Evolutionary conservation across 495 filamentous ascomycete species (phyloP).

Genomic region (Podospora tetraspora): DNA sequence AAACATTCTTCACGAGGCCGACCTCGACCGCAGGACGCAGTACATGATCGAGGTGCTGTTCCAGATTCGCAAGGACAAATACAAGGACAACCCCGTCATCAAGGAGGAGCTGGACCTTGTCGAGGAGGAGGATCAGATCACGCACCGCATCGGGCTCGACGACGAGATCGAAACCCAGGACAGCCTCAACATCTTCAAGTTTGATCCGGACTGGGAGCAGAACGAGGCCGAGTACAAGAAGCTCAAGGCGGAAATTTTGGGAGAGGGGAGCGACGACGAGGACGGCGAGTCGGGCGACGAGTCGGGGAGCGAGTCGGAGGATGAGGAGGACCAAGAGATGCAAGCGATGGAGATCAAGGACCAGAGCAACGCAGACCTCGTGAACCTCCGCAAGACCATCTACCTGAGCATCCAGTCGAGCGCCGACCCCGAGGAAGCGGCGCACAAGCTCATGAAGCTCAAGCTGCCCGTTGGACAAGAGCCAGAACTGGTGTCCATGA

Average conservation of each 20-base stretch:
- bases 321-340: slow-evolving; percentile 58
- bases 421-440: slow-evolving; percentile 90
- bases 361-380: slow-evolving; percentile 89
- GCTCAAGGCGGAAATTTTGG: slow-evolving; percentile 88
- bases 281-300: slow-evolving; percentile 66
- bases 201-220: slow-evolving; percentile 80
- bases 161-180: slow-evolving; percentile 81
- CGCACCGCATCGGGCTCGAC: slow-evolving; percentile 71
- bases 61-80: slow-evolving; percentile 91
- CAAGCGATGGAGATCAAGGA: slow-evolving; percentile 90
- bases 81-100: slow-evolving; percentile 87
- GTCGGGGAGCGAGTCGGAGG: slow-evolving; percentile 74
- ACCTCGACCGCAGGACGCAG: slow-evolving; percentile 92
- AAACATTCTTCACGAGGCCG: slow-evolving; percentile 88
- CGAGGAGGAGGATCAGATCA: slow-evolving; percentile 96
- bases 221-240: slow-evolving; percentile 86
- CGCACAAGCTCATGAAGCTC: slow-evolving; percentile 92
- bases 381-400: slow-evolving; percentile 88
- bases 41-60: slow-evolving; percentile 99
- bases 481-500: slow-evolving; percentile 87
- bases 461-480: slow-evolving; percentile 84
- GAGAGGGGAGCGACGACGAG: slow-evolving; percentile 76
- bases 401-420: slow-evolving; percentile 97
- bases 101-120: slow-evolving; percentile 92
- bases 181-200: slow-evolving; percentile 90